Base-by-base conservation (phyloP, 805 yeast species). In the Kuraishia molischiana region DNA sequence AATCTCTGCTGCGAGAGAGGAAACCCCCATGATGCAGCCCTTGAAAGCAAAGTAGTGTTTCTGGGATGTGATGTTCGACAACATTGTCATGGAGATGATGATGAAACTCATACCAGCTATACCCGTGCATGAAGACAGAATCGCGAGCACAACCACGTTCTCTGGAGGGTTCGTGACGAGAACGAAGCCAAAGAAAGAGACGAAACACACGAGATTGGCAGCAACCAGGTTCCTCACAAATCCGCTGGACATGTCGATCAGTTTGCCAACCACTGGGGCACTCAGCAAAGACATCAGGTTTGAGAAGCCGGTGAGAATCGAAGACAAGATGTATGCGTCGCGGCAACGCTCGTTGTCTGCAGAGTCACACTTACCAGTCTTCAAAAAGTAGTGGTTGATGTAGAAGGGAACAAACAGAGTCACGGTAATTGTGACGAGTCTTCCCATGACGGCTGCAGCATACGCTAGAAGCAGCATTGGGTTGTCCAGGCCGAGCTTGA, bases 11-110 rank as follows among this genome's bases (percentile, higher is more conserved):
- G 69, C 61, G 38, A 81, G 67, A n/a, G 80, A 70, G 51, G 76
- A 78, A 10, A 78, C 72, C 5, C 90, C 90, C 36, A 80, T 69
- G 30, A 81, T 67, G 2, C 82, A 65, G n/a, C 87, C 87, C 35
- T 73, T 70, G 40, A 66, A 59, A 18, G 55, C 58, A 24, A 66
- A 56, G 22, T 66, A 62, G 29, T 59, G 56, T 37, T 67, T 71
- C 4, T 72, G 66, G 24, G 73, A 66, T 6, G 52, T 44, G 19
- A 54, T 51, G 34, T 53, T 54, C 1, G 60, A 53, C 9, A 55
- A 32, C 47, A 80, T 61, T 5, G 85, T 74, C 77, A 79, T 74
- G 24, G 85, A 76, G 18, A 74, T 65, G 35, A 79, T 69, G 26
- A 78, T 70, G 28, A 71, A 65, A 8, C 82, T 81, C 38, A 78